phyloP scores from a whole-genome alignment of 306 rosid species.

The Pterocarpus santalinus region DNA sequence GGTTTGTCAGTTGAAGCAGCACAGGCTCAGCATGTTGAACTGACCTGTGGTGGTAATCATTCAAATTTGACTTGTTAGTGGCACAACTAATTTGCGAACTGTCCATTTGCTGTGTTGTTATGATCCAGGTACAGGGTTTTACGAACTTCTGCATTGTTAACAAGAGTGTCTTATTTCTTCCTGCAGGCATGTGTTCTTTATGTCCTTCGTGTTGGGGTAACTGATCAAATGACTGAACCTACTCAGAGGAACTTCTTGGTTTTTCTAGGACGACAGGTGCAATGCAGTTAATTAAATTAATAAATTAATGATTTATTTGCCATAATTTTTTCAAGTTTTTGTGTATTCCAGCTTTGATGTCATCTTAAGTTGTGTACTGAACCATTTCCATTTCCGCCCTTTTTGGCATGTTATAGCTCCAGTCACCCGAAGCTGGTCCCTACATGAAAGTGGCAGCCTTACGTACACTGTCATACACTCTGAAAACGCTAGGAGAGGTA shows the following conservation, averaged over 20 bases:
- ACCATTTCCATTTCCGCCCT: neutral
- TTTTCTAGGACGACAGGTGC: conserved; percentile 85
- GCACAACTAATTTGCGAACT: conserved; percentile 4
- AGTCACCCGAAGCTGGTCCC: conserved; percentile 81
- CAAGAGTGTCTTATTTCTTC: conserved; percentile 46
- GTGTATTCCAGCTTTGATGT: conserved; percentile 19
- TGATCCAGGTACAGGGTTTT: neutral
- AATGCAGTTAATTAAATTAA: conserved; percentile 35
- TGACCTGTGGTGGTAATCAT: conserved; percentile 11
- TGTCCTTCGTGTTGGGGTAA: conserved; percentile 87
- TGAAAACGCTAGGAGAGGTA: conserved; percentile 94
- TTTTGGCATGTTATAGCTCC: conserved; percentile 66
- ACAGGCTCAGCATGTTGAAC: conserved; percentile 5
- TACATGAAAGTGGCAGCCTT: conserved; percentile 87
- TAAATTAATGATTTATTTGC: conserved; percentile 25
- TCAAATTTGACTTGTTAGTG: conserved; percentile 1
- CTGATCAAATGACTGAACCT: conserved; percentile 97
- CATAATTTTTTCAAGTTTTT: conserved; percentile 28
- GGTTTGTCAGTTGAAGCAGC: neutral
- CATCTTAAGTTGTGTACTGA: conserved; percentile 20
- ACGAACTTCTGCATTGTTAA: conserved; percentile 45
- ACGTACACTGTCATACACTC: conserved; percentile 80
- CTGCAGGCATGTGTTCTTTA: conserved; percentile 97
- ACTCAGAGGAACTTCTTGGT: conserved; percentile 85
- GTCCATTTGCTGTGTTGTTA: conserved; percentile 1